A percentile compares a stretch with the other conserved stretches of the same genome.
Evolutionary conservation across 2,329 filamentous ascomycete species (phyloP).

Genomic region (Trichoderma endophyticum): DNA sequence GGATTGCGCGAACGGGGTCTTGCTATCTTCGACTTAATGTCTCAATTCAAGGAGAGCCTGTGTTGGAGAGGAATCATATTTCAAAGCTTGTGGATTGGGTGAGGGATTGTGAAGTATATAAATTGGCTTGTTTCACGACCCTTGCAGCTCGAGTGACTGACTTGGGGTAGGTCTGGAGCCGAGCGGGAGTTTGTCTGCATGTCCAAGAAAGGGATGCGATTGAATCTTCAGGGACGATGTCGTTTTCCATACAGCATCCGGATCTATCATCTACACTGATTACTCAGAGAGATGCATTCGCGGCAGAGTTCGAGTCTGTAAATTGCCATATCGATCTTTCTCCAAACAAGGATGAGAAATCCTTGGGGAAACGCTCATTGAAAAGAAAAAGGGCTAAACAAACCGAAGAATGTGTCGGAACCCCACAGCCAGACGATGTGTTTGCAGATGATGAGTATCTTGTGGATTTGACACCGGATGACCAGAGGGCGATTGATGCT

Average conservation of each 20-base stretch:
- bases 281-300: slow-evolving; percentile 27
- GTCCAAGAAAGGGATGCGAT: slow-evolving; percentile 12
- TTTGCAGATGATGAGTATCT: slow-evolving; percentile 17
- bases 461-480: slow-evolving; percentile 22
- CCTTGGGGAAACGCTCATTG: background rate
- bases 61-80: slow-evolving; percentile 19
- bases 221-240: slow-evolving; percentile 23
- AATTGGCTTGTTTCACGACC: background rate
- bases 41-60: slow-evolving; percentile 21
- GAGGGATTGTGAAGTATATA: slow-evolving; percentile 27
- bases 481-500: slow-evolving; percentile 30
- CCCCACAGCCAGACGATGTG: background rate
- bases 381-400: background rate
- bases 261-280: slow-evolving; percentile 32
- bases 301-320: slow-evolving; percentile 28
- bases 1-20: slow-evolving; percentile 32
- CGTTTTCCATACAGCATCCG: slow-evolving; percentile 38
- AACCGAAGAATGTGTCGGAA: background rate
- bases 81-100: slow-evolving; percentile 24
- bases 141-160: background rate
- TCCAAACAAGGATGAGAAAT: background rate
- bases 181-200: slow-evolving; percentile 30
- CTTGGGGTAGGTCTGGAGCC: slow-evolving; percentile 31
- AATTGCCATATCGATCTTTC: slow-evolving; percentile 28
- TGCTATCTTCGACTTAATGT: slow-evolving; percentile 32